Evolutionary conservation across 2,329 filamentous ascomycete genomes (phyloP).

Genomic region (Penicillium nordicum): DNA sequence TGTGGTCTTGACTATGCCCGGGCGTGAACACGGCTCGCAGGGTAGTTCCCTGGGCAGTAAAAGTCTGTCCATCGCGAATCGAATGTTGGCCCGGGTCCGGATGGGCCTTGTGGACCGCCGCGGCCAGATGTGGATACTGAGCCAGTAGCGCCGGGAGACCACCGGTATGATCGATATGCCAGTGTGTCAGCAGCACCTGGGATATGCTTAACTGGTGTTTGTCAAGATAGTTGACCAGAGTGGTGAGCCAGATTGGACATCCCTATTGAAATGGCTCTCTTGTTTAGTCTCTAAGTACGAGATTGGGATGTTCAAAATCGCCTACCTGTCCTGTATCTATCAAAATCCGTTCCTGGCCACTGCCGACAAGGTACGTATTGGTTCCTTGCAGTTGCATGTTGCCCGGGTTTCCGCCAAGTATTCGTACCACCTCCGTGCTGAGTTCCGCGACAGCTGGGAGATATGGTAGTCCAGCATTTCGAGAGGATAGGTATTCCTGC

Average conservation of each 20-base stretch:
- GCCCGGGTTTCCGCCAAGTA: constrained; percentile 45
- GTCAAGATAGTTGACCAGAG: constrained; percentile 1
- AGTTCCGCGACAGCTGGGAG: constrained; percentile 39
- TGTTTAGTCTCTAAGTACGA: neutral
- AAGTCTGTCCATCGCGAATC: constrained; percentile 3
- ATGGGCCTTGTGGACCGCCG: constrained; percentile 2
- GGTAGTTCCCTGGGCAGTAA: neutral
- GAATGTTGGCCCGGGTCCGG: neutral
- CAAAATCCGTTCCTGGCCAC: constrained; percentile 28
- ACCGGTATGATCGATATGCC: constrained; percentile 8
- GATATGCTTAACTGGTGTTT: constrained; percentile 6
- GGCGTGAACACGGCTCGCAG: constrained; percentile 4
- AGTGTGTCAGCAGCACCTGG: constrained; percentile 5
- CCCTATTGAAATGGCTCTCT: neutral
- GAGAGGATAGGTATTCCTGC: constrained; percentile 5
- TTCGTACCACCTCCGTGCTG: constrained; percentile 38
- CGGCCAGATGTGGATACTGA: constrained; percentile 1
- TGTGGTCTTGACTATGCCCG: constrained; percentile 6
- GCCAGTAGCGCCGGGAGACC: constrained; percentile 3
- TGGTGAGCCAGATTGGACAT: constrained; percentile 7
- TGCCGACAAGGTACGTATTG: constrained; percentile 40
- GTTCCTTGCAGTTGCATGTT: constrained; percentile 41
- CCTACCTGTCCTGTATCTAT: constrained; percentile 32
- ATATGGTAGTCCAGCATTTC: constrained; percentile 28
- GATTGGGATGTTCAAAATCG: neutral